Conservation (phyloP, 129 eudicot species). For the Tagetes erecta region DNA sequence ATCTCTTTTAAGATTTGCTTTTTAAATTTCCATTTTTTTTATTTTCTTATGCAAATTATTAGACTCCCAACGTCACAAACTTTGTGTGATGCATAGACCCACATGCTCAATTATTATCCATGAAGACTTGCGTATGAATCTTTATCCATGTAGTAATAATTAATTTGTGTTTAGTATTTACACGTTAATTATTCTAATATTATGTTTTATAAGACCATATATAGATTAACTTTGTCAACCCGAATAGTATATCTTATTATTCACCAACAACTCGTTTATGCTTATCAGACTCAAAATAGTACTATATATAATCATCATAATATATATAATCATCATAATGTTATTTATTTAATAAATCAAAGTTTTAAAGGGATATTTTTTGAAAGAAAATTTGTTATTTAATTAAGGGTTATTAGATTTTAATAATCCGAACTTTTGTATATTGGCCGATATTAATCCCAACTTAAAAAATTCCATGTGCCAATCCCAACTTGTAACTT, state of each 20-base stretch:
- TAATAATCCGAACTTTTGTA: too few species aligned
- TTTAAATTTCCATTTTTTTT: conserved; percentile 19
- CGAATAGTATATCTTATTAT: background rate
- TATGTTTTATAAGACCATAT: background rate
- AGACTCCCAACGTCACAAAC: conserved; percentile 35
- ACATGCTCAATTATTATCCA: conserved; percentile 37
- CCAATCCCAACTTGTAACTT: too few species aligned
- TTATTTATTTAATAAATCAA: too few species aligned
- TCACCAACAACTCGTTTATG: background rate
- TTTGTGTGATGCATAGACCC: conserved; percentile 27
- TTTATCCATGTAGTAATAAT: background rate
- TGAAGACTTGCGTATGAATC: conserved; percentile 21
- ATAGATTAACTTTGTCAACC: background rate
- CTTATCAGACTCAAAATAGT: background rate
- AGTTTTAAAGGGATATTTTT: too few species aligned
- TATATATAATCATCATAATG: too few species aligned
- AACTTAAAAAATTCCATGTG: too few species aligned
- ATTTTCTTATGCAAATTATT: conserved; percentile 36
- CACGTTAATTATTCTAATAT: too few species aligned
- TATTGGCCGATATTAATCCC: too few species aligned
- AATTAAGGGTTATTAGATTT: too few species aligned
- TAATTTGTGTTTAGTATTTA: background rate
- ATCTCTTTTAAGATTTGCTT: conserved; percentile 47
- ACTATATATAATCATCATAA: too few species aligned
- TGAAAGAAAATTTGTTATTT: too few species aligned